Conservation (phyloP, 139 green algal species). For the Desmodesmus armatus region DNA sequence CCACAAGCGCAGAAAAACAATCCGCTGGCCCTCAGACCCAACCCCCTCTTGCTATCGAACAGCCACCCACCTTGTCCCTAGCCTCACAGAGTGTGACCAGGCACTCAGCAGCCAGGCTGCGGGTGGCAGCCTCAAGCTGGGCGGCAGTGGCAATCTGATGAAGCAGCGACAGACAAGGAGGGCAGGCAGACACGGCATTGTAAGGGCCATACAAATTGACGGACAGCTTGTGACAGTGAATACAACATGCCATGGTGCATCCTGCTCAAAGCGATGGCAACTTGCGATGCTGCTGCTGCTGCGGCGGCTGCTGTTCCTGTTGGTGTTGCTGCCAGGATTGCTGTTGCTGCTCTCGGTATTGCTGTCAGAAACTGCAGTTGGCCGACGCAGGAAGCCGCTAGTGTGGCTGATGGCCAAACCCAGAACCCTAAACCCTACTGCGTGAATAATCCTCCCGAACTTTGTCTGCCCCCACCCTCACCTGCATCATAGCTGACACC, state of each 20-base stretch:
- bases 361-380: background rate
- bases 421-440: too few species aligned
- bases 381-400: background rate
- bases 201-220: too few species aligned
- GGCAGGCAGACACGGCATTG: background rate
- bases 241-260: too few species aligned
- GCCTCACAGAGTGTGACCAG: constrained; percentile 96
- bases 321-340: background rate
- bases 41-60: too few species aligned
- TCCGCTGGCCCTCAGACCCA: too few species aligned
- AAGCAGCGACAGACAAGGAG: background rate
- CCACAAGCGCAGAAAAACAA: too few species aligned
- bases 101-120: constrained; percentile 92
- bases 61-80: constrained; percentile 90
- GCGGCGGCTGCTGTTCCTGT: background rate
- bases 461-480: constrained; percentile 15
- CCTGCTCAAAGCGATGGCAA: too few species aligned
- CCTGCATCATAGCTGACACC: constrained; percentile 88
- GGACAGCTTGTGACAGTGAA: too few species aligned
- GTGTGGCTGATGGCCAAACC: background rate
- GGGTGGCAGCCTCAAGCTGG: constrained; percentile 66
- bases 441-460: too few species aligned
- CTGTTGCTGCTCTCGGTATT: background rate
- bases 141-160: constrained; percentile 50
- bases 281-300: background rate